Conservation (phyloP, 2,329 filamentous ascomycete species). For the Penicillium sclerotigenum region DNA sequence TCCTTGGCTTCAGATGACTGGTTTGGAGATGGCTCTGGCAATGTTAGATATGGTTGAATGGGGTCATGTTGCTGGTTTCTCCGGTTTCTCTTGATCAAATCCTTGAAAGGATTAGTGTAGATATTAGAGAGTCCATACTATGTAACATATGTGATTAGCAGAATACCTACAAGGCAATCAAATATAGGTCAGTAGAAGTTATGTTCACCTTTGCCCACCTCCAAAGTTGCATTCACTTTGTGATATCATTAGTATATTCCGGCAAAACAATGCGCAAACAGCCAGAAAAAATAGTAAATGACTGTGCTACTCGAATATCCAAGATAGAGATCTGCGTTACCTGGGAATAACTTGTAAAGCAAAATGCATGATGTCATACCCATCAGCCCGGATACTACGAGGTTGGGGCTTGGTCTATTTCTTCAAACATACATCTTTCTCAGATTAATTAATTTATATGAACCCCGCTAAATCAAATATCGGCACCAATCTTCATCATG, state of each 20-base stretch:
- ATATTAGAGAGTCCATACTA: background rate
- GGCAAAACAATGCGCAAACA: background rate
- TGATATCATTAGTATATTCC: background rate
- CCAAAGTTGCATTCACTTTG: background rate
- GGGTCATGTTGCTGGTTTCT: background rate
- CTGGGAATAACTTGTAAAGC: background rate
- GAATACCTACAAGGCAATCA: background rate
- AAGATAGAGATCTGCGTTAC: background rate
- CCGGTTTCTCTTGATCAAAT: background rate
- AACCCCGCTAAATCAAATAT: background rate
- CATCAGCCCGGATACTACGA: background rate
- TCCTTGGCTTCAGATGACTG: slow-evolving; percentile 48
- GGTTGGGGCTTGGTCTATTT: background rate
- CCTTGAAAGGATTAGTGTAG: background rate
- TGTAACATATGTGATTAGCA: background rate
- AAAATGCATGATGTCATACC: slow-evolving; percentile 10
- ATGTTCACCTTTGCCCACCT: background rate
- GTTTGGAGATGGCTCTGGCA: slow-evolving; percentile 59
- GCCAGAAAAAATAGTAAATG: background rate
- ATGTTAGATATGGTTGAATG: slow-evolving; percentile 60
- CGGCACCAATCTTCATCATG: slow-evolving; percentile 8
- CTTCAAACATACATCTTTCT: background rate
- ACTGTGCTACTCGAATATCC: background rate
- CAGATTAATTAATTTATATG: background rate
- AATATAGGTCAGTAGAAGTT: background rate